Evolutionary conservation across 768 basidiomycete genomes (phyloP).

Genomic region (Brasilioporus rufonigricans): DNA sequence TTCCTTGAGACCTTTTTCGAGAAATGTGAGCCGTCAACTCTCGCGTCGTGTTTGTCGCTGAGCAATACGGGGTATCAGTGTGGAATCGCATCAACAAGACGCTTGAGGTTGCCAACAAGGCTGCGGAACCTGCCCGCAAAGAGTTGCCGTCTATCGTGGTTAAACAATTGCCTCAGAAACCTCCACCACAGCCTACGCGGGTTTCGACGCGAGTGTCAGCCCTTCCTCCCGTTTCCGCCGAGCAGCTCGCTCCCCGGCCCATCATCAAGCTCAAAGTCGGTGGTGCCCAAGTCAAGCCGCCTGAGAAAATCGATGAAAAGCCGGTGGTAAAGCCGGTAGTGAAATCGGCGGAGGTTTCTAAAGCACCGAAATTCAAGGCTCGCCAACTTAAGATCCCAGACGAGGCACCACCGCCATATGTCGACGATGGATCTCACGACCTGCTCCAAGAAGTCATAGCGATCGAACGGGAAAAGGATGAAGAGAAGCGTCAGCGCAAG

Average conservation of each 20-base stretch:
- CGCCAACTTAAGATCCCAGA: slow-evolving; percentile 45
- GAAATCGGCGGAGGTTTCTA: slow-evolving; percentile 33
- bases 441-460: slow-evolving; percentile 80
- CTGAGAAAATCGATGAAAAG: slow-evolving; percentile 31
- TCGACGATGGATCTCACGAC: slow-evolving; percentile 81
- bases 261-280: slow-evolving; percentile 69
- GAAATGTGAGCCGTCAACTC: slow-evolving; percentile 56
- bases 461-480: slow-evolving; percentile 66
- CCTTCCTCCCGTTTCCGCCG: slow-evolving; percentile 11
- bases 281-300: slow-evolving; percentile 35
- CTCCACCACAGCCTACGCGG: slow-evolving; percentile 10
- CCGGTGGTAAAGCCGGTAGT: slow-evolving; percentile 21
- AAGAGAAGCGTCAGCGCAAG: slow-evolving; percentile 48
- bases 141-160: slow-evolving; percentile 27
- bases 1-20: slow-evolving; percentile 81
- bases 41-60: slow-evolving; percentile 1
- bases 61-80: slow-evolving; percentile 45
- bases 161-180: slow-evolving; percentile 21
- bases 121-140: slow-evolving; percentile 26
- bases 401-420: slow-evolving; percentile 60
- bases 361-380: slow-evolving; percentile 37
- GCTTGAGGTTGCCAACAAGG: slow-evolving; percentile 61
- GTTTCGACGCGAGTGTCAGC: slow-evolving; percentile 10
- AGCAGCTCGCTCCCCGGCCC: slow-evolving; percentile 47
- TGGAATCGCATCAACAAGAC: slow-evolving; percentile 89